Base-by-base conservation (phyloP, 2,329 filamentous ascomycete species). In the Phoma herbarum region DNA sequence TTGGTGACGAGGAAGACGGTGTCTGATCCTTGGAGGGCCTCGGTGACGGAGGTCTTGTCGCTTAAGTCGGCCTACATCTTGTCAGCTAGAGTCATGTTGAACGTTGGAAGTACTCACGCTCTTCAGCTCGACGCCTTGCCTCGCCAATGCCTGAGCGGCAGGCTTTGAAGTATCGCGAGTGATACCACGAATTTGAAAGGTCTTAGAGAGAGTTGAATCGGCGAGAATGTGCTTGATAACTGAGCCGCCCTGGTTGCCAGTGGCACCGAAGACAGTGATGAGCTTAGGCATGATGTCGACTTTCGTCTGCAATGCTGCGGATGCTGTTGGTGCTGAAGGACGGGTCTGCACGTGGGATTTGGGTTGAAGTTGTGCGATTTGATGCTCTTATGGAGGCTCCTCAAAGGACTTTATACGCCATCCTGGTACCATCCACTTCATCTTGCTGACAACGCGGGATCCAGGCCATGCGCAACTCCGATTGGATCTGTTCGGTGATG, bases 211-310 rank as follows among this genome's bases (percentile, higher is more conserved):
- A 2, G 69, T 66, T 1, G 79, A 64, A 62, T 84, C 78, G 33
- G 75, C 75, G 10, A 84, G 76, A 11, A 86, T 74, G 25, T 75
- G 69, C 46, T 79, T 69, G 53, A 85, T 74, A 9, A 85, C 75
- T 9, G 81, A 82, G 11, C 81, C 74, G 18, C 84, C 83, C 68
- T 85, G 84, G 33, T 82, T 77, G 58, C 83, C 83, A 0, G 83
- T 85, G 22, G 82, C 83, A 9, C 83, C 83, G 49, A 85, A 83
- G 23, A 85, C 76, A 29, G 65, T 70, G 37, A 73, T 62, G 48
- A 68, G 57, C 33, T 72, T 72, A 10, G 66, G 69, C 69, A 71
- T 70, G 37, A 23, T 29, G n/a, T n/a, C 22, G 4, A 10, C 3
- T 33, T 12, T 11, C 7, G 20, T 7, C 4, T 25, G 10, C n/a